phyloP scores from a whole-genome alignment of 345 rosid genomes.

The Dimocarpus longan region DNA sequence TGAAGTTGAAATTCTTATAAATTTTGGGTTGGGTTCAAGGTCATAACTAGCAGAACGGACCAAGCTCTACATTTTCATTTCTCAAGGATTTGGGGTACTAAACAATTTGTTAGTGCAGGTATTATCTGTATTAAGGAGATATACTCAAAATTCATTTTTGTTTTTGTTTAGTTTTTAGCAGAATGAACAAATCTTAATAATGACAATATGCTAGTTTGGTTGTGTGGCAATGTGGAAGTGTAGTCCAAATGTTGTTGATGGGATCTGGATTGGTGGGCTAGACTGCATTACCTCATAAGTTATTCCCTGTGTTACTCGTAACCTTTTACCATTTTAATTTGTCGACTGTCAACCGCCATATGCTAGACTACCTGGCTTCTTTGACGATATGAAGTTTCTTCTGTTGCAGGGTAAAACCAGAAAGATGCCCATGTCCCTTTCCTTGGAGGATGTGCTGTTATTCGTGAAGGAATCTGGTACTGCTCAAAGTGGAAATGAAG shows the following conservation, averaged over 20 bases:
- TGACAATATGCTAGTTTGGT: slow-evolving; percentile 8
- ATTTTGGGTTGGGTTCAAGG: background rate
- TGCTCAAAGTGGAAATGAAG: slow-evolving; percentile 33
- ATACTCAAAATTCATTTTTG: background rate
- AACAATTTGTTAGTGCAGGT: background rate
- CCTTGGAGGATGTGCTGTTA: slow-evolving; percentile 64
- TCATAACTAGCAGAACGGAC: background rate
- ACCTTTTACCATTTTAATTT: background rate
- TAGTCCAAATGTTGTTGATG: background rate
- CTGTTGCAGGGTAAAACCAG: slow-evolving; percentile 51
- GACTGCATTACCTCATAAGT: background rate
- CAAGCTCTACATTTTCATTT: background rate
- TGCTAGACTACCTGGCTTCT: background rate
- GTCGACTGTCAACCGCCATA: background rate
- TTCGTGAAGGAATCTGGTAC: slow-evolving; percentile 44
- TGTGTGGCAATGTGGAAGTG: slow-evolving; percentile 13
- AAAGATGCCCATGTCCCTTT: slow-evolving; percentile 35
- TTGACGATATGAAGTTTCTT: slow-evolving; percentile 13
- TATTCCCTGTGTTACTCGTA: background rate
- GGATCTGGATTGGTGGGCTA: background rate
- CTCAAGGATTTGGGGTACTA: background rate
- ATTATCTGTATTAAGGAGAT: background rate
- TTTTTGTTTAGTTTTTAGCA: background rate
- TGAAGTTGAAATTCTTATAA: background rate
- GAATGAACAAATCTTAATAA: background rate